Evolutionary conservation across 202 grass and related monocot genomes (phyloP).

Genomic region (Panicum virgatum): DNA sequence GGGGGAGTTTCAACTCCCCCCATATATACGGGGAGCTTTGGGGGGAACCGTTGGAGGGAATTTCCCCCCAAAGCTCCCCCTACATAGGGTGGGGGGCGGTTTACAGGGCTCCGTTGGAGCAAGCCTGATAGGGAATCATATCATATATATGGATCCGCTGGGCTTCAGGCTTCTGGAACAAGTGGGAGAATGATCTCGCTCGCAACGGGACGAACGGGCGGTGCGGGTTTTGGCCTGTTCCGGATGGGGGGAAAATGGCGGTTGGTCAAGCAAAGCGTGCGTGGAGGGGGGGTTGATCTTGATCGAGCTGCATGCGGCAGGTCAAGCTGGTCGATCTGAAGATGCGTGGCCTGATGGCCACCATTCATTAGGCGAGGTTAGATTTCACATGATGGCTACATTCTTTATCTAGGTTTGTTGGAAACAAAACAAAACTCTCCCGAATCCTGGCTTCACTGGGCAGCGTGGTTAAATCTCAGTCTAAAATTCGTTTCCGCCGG

Average conservation of each 20-base stretch:
- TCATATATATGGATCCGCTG: neutral
- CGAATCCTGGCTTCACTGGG: too few species aligned
- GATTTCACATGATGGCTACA: neutral
- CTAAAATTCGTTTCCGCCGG: too few species aligned
- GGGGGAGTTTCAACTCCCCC: too few species aligned
- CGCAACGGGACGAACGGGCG: slow-evolving; percentile 4
- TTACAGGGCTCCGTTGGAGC: too few species aligned
- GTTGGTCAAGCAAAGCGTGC: slow-evolving; percentile 25
- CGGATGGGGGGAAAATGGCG: neutral
- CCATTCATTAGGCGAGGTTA: neutral
- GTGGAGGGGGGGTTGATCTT: neutral
- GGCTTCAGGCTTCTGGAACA: neutral
- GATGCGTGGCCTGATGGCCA: neutral
- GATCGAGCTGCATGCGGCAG: neutral
- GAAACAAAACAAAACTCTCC: neutral
- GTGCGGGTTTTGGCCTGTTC: neutral
- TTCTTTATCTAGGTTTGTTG: neutral
- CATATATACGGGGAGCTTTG: too few species aligned
- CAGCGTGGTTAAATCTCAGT: too few species aligned
- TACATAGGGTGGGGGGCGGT: too few species aligned
- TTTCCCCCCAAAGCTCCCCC: too few species aligned
- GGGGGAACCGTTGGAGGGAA: too few species aligned
- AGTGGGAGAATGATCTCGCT: slow-evolving; percentile 6
- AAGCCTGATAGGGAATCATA: neutral
- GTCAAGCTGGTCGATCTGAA: too few species aligned